These are phyloP conservation scores for Neoboletus subvelutipes DNA, from an alignment of 768 basidiomycete genomes.

Conservation along the genomic window DNA sequence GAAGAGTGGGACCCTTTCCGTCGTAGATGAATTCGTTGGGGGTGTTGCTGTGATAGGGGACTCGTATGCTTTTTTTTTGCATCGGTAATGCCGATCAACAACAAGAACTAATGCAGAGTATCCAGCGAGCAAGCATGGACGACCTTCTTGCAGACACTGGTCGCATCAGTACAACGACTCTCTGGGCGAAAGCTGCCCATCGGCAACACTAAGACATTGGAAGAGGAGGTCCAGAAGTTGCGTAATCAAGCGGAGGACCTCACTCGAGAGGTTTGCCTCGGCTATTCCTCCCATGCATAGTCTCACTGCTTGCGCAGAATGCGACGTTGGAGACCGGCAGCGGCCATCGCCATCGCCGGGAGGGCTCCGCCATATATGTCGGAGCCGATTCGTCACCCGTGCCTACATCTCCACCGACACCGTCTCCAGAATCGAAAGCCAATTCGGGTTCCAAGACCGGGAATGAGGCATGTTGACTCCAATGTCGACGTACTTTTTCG, in stretches of 20 bases:
- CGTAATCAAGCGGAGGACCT: slow-evolving; percentile 61
- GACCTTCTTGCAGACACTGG: slow-evolving; percentile 57
- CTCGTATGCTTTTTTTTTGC: slow-evolving; percentile 48
- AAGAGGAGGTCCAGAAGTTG: slow-evolving; percentile 62
- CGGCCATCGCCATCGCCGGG: slow-evolving; percentile 9
- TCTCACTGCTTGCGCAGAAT: slow-evolving; percentile 11
- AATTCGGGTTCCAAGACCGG: slow-evolving; percentile 49
- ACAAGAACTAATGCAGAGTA: slow-evolving; percentile 16
- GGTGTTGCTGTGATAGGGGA: slow-evolving; percentile 57
- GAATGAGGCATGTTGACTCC: slow-evolving; percentile 47
- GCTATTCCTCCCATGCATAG: background rate
- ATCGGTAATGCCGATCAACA: slow-evolving; percentile 1
- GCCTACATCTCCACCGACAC: background rate
- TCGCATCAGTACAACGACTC: slow-evolving; percentile 60
- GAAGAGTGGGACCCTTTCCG: slow-evolving; percentile 56
- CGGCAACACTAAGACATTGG: slow-evolving; percentile 41
- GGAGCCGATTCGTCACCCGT: slow-evolving; percentile 7
- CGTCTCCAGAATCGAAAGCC: slow-evolving; percentile 33
- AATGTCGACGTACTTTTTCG: background rate
- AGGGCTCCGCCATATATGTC: slow-evolving; percentile 18
- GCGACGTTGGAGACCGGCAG: background rate
- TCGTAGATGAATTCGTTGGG: slow-evolving; percentile 66
- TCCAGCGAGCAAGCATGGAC: slow-evolving; percentile 66
- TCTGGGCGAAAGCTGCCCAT: slow-evolving; percentile 65
- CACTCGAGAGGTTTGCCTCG: slow-evolving; percentile 56